Evolutionary conservation across 2,329 filamentous ascomycete genomes (phyloP), one percentile per base, ranked within the genome.

Genomic region (Calonectria fujianensis): DNA sequence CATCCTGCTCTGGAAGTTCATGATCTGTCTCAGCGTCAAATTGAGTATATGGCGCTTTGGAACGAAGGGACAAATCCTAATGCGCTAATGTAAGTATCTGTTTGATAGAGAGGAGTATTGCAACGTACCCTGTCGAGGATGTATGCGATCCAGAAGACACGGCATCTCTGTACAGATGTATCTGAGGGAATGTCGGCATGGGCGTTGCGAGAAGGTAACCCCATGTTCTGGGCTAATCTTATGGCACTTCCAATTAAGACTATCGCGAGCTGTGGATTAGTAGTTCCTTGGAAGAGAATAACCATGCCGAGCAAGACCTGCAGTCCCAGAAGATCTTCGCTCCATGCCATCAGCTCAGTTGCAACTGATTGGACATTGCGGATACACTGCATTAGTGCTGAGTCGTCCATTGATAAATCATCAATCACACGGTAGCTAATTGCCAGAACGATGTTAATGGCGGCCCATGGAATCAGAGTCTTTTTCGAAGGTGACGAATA

Each of bases 71-170:
- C 16, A 85, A 78, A 48, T 85, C 83, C 74, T 84, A 31, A n/a
- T 14, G 29, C n/a, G 32, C 29, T 18, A 24, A 32, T 8, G 39
- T 37, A 32, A 32, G 32, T 32, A 32, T 32, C 4, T 6, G 10
- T 32, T 6, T 32, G 32, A 32, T 10, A 5, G 32, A 10, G 5
- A 10, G 32, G 10, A 32, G 32, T 3, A 32, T 2, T 10, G 5
- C 32, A 29, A 64, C 54, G 8, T 63, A 73, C 70, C 52, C 45
- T 84, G 59, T 85, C 83, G 32, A 85, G 72, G 6, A 76, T 74
- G 52, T 85, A 85, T 31, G 82, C 81, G 13, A 84, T 77, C 83
- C 83, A 85, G 68, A 85, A 85, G 41, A 84, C 72, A 16, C 83
- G 82, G 16, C 75, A 70, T 50, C 82, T 79, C 24, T 84, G 82